Evolutionary conservation across 1,139 yeast species (phyloP).

Genomic region (Geotrichum cucujoidarum): DNA sequence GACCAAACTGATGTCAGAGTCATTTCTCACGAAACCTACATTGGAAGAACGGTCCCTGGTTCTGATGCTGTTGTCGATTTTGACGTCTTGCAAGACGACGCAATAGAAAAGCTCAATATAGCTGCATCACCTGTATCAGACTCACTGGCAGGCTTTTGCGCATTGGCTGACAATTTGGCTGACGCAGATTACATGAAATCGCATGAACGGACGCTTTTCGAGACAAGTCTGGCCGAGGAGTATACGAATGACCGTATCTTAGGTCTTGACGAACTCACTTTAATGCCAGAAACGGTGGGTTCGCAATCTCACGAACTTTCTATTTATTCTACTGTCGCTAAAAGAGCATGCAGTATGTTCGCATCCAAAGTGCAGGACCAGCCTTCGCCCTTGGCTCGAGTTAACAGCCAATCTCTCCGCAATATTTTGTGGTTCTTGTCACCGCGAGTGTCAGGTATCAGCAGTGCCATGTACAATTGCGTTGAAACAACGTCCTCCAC

Average conservation of each 20-base stretch:
- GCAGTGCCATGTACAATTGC: constrained; percentile 7
- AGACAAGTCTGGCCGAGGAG: constrained; percentile 8
- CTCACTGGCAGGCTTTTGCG: constrained; percentile 3
- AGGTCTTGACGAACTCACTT: constrained; percentile 2
- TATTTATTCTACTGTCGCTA: constrained; percentile 1
- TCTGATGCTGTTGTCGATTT: not conserved
- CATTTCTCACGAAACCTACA: constrained; percentile 10
- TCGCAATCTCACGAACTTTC: constrained; percentile 12
- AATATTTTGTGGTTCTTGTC: constrained; percentile 6
- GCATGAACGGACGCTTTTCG: constrained; percentile 1
- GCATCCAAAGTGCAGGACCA: not conserved
- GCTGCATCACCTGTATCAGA: not conserved
- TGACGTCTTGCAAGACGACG: not conserved
- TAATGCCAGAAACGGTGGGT: constrained; percentile 3
- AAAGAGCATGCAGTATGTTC: not conserved
- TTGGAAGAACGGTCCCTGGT: constrained; percentile 1
- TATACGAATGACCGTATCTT: constrained; percentile 7
- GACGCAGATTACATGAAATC: constrained; percentile 13
- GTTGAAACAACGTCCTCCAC: constrained; percentile 7
- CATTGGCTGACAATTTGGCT: constrained; percentile 2
- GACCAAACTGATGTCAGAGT: constrained; percentile 1
- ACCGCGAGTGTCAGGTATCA: not conserved
- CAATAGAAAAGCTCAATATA: constrained; percentile 3
- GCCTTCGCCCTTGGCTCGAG: not conserved
- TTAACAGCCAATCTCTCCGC: not conserved